These are phyloP conservation scores for Candida maesae DNA, from an alignment of 805 yeast genomes.

Conservation along the genomic window DNA sequence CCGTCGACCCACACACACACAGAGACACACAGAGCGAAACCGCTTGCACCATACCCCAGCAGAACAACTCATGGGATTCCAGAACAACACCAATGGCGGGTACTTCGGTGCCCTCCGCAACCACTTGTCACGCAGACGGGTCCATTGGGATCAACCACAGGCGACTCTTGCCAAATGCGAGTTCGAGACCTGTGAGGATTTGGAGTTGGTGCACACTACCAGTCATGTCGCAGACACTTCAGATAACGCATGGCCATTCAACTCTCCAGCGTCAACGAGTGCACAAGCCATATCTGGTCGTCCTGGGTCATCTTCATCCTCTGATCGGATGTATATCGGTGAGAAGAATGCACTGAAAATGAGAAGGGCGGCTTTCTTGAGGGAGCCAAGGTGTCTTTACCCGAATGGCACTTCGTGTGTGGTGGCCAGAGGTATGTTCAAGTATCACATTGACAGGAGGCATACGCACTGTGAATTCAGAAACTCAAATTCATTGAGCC, in stretches of 20 bases:
- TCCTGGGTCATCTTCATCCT: background rate
- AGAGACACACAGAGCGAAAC: too few species aligned
- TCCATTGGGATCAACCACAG: background rate
- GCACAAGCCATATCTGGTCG: too few species aligned
- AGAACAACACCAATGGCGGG: background rate
- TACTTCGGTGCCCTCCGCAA: conserved; percentile 6
- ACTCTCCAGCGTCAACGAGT: background rate
- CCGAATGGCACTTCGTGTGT: conserved; percentile 15
- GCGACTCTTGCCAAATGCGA: background rate
- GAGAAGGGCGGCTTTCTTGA: background rate
- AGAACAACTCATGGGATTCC: background rate
- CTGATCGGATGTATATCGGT: background rate
- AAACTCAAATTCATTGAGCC: background rate
- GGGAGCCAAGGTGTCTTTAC: conserved; percentile 3
- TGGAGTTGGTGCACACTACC: background rate
- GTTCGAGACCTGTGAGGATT: background rate
- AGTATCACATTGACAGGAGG: conserved; percentile 28
- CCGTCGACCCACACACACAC: too few species aligned
- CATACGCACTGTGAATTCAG: conserved; percentile 20
- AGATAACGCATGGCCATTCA: background rate
- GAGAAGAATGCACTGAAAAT: background rate
- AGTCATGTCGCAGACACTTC: background rate
- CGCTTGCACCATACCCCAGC: too few species aligned
- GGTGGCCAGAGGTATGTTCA: conserved; percentile 28
- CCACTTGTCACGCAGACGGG: conserved; percentile 4